Conservation (phyloP, 2,329 filamentous ascomycete species). For the Fusarium brevicatenulatum region DNA sequence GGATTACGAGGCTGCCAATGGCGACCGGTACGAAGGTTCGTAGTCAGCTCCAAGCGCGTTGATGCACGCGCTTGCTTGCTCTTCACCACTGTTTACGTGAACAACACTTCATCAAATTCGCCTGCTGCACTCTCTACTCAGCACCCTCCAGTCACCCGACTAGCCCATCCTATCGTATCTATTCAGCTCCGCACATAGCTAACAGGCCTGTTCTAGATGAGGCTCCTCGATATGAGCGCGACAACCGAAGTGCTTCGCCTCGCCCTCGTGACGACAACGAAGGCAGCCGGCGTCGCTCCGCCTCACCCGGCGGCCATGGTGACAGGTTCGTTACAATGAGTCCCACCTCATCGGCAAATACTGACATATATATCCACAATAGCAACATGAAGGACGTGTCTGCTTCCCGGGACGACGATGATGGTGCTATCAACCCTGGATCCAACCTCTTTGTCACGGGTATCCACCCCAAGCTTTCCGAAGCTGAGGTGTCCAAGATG, state of each 20-base stretch:
- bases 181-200: conserved; percentile 1
- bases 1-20: conserved; percentile 76
- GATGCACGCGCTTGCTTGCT: conserved; percentile 28
- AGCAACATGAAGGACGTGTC: conserved; percentile 65
- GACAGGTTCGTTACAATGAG: conserved; percentile 41
- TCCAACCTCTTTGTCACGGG: conserved; percentile 99
- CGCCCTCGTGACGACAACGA: conserved; percentile 71
- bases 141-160: neutral
- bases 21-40: conserved; percentile 74
- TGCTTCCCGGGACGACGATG: conserved; percentile 70
- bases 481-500: conserved; percentile 90
- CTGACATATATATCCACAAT: conserved; percentile 14
- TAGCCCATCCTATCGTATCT: neutral
- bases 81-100: neutral
- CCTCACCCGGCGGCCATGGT: conserved; percentile 65
- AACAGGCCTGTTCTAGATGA: conserved; percentile 60
- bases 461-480: conserved; percentile 90
- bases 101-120: conserved; percentile 7
- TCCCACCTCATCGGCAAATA: neutral
- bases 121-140: neutral
- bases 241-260: conserved; percentile 73
- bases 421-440: conserved; percentile 87
- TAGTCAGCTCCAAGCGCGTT: conserved; percentile 25
- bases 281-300: conserved; percentile 68
- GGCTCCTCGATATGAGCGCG: conserved; percentile 71